Evolutionary conservation across 2,329 filamentous ascomycete species (phyloP).

Genomic region (Coniochaeta sp.): DNA sequence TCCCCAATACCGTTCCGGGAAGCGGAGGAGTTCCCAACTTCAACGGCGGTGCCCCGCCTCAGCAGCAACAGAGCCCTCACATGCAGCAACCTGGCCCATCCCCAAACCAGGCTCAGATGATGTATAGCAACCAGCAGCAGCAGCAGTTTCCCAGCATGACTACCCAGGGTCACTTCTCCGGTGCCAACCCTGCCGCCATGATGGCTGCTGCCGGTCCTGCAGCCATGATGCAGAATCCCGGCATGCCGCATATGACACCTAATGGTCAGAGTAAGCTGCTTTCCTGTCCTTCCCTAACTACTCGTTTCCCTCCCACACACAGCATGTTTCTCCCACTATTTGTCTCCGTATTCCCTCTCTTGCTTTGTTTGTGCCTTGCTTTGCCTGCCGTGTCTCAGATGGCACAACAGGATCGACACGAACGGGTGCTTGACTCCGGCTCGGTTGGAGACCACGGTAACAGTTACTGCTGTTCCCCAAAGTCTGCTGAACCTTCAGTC

Average conservation of each 20-base stretch:
- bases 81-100: constrained; percentile 36
- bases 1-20: constrained; percentile 43
- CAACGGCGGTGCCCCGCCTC: constrained; percentile 43
- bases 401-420: neutral
- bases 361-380: constrained; percentile 6
- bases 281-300: constrained; percentile 13
- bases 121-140: constrained; percentile 50
- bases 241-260: constrained; percentile 51
- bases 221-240: constrained; percentile 58
- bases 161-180: constrained; percentile 41
- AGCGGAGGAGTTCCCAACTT: constrained; percentile 40
- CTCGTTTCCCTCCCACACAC: constrained; percentile 12
- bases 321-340: constrained; percentile 4
- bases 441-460: neutral
- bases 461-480: neutral
- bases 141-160: constrained; percentile 43
- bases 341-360: constrained; percentile 8
- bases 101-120: constrained; percentile 41
- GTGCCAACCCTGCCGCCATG: constrained; percentile 36
- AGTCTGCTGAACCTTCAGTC: neutral
- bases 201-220: constrained; percentile 48
- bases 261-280: constrained; percentile 53
- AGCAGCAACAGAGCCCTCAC: constrained; percentile 37
- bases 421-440: neutral
- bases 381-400: neutral